Evolutionary conservation across 768 basidiomycete species (phyloP).

Genomic region (Podaxis sp.): DNA sequence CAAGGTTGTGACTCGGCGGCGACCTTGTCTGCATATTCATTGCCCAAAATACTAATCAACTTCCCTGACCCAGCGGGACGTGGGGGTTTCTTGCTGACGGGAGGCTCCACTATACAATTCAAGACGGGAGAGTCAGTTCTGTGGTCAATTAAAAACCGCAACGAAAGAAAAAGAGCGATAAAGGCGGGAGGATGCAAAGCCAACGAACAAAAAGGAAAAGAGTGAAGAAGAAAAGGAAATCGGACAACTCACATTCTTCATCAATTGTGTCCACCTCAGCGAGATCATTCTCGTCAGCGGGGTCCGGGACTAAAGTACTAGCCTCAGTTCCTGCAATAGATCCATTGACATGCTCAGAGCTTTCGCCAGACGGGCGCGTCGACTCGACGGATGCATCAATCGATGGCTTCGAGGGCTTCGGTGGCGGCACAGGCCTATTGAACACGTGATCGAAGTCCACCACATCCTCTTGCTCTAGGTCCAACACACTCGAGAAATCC

Average conservation of each 20-base stretch:
- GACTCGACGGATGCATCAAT: constrained; percentile 29
- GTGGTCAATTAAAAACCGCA: not conserved
- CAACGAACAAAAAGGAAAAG: not conserved
- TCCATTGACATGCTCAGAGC: constrained; percentile 16
- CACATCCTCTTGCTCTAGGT: constrained; percentile 50
- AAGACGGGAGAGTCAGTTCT: not conserved
- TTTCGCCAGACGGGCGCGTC: constrained; percentile 27
- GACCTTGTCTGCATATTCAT: constrained; percentile 44
- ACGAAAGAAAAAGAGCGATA: not conserved
- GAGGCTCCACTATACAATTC: not conserved
- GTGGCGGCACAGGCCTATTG: constrained; percentile 35
- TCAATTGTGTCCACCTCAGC: constrained; percentile 31
- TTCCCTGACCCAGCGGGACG: constrained; percentile 53
- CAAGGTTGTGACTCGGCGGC: constrained; percentile 60
- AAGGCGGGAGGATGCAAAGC: too few species aligned
- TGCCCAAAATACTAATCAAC: constrained; percentile 56
- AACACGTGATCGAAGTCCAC: constrained; percentile 60
- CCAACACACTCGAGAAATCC: constrained; percentile 27
- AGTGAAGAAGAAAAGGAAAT: not conserved
- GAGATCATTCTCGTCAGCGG: constrained; percentile 20
- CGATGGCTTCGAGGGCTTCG: constrained; percentile 23
- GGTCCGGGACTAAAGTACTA: constrained; percentile 26
- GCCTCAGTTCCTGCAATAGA: constrained; percentile 24
- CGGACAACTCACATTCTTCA: constrained; percentile 38
- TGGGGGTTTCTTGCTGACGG: constrained; percentile 15